Evolutionary conservation across 192 early-diverging fungal species (phyloP).

Genomic region (Gaertneriomyces semiglobifer): DNA sequence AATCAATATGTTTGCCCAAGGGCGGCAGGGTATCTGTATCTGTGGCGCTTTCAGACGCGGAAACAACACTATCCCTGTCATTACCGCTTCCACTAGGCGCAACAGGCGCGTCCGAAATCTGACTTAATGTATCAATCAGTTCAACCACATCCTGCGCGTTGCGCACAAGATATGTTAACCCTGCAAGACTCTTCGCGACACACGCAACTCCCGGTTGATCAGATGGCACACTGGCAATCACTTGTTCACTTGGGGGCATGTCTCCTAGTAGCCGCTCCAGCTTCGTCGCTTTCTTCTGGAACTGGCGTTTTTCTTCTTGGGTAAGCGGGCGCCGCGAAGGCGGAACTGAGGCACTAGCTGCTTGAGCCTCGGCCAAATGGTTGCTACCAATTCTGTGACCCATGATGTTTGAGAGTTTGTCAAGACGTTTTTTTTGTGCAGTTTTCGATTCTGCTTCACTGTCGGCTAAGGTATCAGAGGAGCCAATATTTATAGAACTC

Average conservation of each 20-base stretch:
- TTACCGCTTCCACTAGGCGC: not conserved
- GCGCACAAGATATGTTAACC: slow-evolving; percentile 7
- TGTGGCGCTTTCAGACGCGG: not conserved
- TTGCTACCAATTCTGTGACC: slow-evolving; percentile 41
- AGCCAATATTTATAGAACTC: too few species aligned
- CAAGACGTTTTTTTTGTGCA: slow-evolving; percentile 39
- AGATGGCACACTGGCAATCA: slow-evolving; percentile 13
- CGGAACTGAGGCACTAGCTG: not conserved
- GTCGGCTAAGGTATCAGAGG: slow-evolving; percentile 7
- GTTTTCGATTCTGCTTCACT: slow-evolving; percentile 19
- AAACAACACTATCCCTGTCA: not conserved
- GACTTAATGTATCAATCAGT: slow-evolving; percentile 22
- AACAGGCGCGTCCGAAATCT: slow-evolving; percentile 1
- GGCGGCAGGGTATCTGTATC: not conserved
- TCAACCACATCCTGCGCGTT: slow-evolving; percentile 28
- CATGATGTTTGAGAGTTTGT: slow-evolving; percentile 46
- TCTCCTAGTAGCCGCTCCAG: slow-evolving; percentile 40
- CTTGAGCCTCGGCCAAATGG: slow-evolving; percentile 17
- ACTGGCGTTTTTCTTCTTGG: slow-evolving; percentile 29
- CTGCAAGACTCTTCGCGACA: slow-evolving; percentile 15
- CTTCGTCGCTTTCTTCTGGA: slow-evolving; percentile 36
- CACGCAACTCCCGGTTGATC: slow-evolving; percentile 1
- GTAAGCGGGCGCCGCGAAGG: slow-evolving; percentile 32
- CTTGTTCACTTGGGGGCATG: slow-evolving; percentile 33
- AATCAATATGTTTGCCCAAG: not conserved